A percentile compares a stretch with the other conserved stretches of the same genome.
Evolutionary conservation across 176 grass and related monocot species (phyloP).

Genomic region (Thinopyrum elongatum): DNA sequence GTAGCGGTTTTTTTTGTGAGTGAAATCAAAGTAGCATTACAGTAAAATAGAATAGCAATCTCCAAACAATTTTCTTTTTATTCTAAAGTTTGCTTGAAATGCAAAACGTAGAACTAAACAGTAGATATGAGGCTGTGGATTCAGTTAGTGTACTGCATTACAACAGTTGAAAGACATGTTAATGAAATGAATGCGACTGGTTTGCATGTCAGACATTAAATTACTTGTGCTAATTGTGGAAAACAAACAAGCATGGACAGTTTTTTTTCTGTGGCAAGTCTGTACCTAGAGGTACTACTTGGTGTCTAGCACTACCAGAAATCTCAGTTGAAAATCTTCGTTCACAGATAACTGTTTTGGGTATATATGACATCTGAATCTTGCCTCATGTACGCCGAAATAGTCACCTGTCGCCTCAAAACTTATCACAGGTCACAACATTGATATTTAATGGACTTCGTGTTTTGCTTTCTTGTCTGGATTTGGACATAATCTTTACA

Average conservation of each 20-base stretch:
- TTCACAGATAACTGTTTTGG: not conserved
- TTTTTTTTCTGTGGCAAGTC: not conserved
- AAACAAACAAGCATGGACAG: not conserved
- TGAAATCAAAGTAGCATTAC: not conserved
- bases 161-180: not conserved
- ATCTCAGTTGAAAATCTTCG: not conserved
- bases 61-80: not conserved
- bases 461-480: not conserved
- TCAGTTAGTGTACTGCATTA: not conserved
- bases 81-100: not conserved
- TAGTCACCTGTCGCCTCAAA: not conserved
- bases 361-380: not conserved
- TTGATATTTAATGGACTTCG: not conserved
- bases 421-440: not conserved
- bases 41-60: slow-evolving; percentile 13
- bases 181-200: not conserved
- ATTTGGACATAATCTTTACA: not conserved
- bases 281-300: not conserved
- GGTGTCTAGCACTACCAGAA: not conserved
- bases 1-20: no score
- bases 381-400: not conserved
- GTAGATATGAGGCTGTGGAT: not conserved
- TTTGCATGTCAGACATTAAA: not conserved
- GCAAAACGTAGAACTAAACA: not conserved
- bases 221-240: not conserved